These are phyloP conservation scores for Fusarium globosum DNA, from an alignment of 2,329 filamentous ascomycete genomes.

Conservation along the genomic window DNA sequence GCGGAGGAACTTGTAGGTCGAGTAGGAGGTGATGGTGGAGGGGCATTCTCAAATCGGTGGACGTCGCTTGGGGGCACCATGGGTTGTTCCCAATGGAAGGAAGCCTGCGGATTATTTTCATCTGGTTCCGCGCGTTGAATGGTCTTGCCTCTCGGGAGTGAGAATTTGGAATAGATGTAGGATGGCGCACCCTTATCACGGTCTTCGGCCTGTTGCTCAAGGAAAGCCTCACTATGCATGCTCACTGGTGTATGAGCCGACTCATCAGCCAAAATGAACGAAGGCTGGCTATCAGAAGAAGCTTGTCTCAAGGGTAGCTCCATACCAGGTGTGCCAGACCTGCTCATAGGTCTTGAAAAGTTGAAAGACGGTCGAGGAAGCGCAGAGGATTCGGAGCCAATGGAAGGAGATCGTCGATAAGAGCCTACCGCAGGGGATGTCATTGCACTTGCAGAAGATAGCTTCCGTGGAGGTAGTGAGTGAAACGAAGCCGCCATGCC, in stretches of 20 bases:
- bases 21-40: conserved; percentile 71
- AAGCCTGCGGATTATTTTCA: conserved; percentile 62
- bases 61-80: conserved; percentile 54
- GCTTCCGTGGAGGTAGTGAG: conserved; percentile 78
- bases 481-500: conserved; percentile 65
- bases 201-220: conserved; percentile 62
- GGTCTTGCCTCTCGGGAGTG: conserved; percentile 83
- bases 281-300: conserved; percentile 75
- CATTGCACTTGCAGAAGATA: conserved; percentile 74
- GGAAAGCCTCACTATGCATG: conserved; percentile 76
- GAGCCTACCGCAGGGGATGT: conserved; percentile 70
- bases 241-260: conserved; percentile 76
- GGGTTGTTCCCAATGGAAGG: conserved; percentile 74
- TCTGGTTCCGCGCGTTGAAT: conserved; percentile 75
- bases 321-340: conserved; percentile 69
- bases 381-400: conserved; percentile 82
- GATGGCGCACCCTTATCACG: conserved; percentile 70
- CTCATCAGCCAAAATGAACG: conserved; percentile 72
- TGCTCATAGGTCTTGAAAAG: conserved; percentile 90
- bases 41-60: conserved; percentile 56
- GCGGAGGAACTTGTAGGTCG: conserved; percentile 68
- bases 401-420: conserved; percentile 82
- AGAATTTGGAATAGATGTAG: conserved; percentile 88
- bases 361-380: conserved; percentile 85
- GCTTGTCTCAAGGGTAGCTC: conserved; percentile 71